Base-by-base conservation (phyloP, 1,284 basidiomycete genomes). In the Trichosporon sp. region DNA sequence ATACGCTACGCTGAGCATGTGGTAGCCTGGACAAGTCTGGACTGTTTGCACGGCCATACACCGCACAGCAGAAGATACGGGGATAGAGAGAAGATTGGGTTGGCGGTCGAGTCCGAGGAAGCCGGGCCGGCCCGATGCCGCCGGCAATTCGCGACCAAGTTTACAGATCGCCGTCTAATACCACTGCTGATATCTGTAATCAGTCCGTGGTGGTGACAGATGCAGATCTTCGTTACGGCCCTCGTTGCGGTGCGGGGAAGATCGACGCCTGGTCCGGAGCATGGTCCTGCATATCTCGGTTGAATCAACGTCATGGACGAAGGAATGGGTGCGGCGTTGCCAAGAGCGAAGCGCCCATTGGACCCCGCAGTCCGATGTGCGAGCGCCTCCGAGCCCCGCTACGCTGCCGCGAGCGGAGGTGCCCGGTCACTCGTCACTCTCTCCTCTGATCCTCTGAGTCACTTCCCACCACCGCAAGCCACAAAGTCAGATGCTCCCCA, bases 51-150 rank as follows among this genome's bases (percentile, higher is more conserved):
- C 8, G 8, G 51, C 38, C 38, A 10, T 40, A 54, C 6, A 26
- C 26, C 26, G 26, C 26, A 26, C 26, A 26, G 26, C 26, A 8
- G 51, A 21, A n/a, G 48, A 19, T 16, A 16, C 16, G 51, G 51
- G 8, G 6, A 26, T 54, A 54, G 51, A 26, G 51, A 21, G 51
- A 8, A 21, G 46, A 48, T 48, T n/a, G 19, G 19, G 46, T 48
- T 40, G 51, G 4, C 51, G 51, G 51, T 1, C 51, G 51, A 54
- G 51, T 54, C 51, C 51, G 51, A 54, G 19, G 51, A 54, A 11
- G 19, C 51, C 38, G 51, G 51, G 19, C 51, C 51, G 51, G 51
- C 51, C 51, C 51, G 51, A 54, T 54, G 51, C 51, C 51, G 51
- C 19, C 51, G 51, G 51, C 51, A 54, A 54, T 26, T 54, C 43